Evolutionary conservation across 1,284 basidiomycete genomes (phyloP).

Genomic region (Leccinum insolens): DNA sequence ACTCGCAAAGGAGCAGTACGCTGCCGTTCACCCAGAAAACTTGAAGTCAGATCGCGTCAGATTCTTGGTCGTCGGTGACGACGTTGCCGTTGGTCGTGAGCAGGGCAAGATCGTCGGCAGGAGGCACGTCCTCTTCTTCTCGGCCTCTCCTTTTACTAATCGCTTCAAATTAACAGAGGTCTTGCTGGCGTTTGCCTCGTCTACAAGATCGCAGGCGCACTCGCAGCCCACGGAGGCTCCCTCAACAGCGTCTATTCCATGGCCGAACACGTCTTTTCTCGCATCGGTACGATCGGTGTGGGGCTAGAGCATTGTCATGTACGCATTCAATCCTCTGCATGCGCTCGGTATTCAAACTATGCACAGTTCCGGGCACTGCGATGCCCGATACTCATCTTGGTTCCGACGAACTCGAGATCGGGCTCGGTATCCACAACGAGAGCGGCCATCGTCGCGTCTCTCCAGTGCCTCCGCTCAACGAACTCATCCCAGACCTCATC

Average conservation of each 20-base stretch:
- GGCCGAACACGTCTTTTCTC: slow-evolving; percentile 69
- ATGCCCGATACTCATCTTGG: slow-evolving; percentile 60
- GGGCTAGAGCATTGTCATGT: slow-evolving; percentile 92
- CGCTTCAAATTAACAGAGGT: slow-evolving; percentile 50
- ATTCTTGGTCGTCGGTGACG: slow-evolving; percentile 89
- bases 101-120: slow-evolving; percentile 84
- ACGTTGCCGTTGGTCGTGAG: slow-evolving; percentile 83
- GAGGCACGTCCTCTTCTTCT: slow-evolving; percentile 50
- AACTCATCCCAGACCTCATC: slow-evolving; percentile 24
- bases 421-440: slow-evolving; percentile 94
- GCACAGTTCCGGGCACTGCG: slow-evolving; percentile 80
- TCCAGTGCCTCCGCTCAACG: slow-evolving; percentile 67
- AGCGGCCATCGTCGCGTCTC: slow-evolving; percentile 49
- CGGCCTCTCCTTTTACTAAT: background rate
- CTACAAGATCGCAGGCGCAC: slow-evolving; percentile 89
- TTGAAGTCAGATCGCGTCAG: slow-evolving; percentile 69
- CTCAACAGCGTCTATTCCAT: slow-evolving; percentile 77
- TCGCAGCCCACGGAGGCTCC: slow-evolving; percentile 71
- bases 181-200: slow-evolving; percentile 89
- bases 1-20: slow-evolving; percentile 85
- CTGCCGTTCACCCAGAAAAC: slow-evolving; percentile 70
- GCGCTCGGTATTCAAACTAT: background rate
- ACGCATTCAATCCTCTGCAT: slow-evolving; percentile 5
- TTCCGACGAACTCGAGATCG: slow-evolving; percentile 79
- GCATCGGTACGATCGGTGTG: slow-evolving; percentile 71